Base-by-base conservation (phyloP, 208 protist species). In the Leishmania tarentolae region DNA sequence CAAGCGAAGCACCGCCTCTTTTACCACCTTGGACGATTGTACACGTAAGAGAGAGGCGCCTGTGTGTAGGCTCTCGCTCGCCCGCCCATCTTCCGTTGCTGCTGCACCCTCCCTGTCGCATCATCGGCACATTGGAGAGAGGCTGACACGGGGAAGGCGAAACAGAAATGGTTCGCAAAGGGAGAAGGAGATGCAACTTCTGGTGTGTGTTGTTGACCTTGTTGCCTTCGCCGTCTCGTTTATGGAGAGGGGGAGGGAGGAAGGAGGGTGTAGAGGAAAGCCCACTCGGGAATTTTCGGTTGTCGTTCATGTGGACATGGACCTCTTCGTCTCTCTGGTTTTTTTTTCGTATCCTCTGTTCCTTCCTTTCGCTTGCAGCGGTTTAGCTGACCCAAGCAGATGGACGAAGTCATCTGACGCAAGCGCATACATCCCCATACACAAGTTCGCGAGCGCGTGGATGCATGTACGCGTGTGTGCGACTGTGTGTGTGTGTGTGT, bases 1-100 rank as follows among this genome's bases (percentile, higher is more conserved):
- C 95, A 98, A 80, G 78, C 87, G 69, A 96, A 96, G 83, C 95
- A 98, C 78, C 78, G 86, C 13, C 75, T 83, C 24, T 96, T 94
- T 76, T 94, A 91, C 85, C 91, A 96, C 74, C 70, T 96, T 46
- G 92, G 93, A 17, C 90, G 92, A 47, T 81, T 98, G 28, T 98
- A 96, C 84, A 97, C 94, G 73, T 97, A 63, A 90, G 61, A 50
- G 31, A 61, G 68, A 28, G 37, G 35, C 63, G 63, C 37, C 35
- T 69, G 63, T 69, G 40, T n/a, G 50, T 9, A 9, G 7, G 50
- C 46, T 19, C 46, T 17, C 70, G 9, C 70, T 37, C 46, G 40
- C 70, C 24, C 50, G 8, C 70, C 42, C 70, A 1, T 50, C 28
- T 31, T 50, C 7, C 8, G 11, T 52, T 31, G 40, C 68, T 74